Conservation (phyloP, 441 rosid genomes). For the Arabidopsis lyrata region DNA sequence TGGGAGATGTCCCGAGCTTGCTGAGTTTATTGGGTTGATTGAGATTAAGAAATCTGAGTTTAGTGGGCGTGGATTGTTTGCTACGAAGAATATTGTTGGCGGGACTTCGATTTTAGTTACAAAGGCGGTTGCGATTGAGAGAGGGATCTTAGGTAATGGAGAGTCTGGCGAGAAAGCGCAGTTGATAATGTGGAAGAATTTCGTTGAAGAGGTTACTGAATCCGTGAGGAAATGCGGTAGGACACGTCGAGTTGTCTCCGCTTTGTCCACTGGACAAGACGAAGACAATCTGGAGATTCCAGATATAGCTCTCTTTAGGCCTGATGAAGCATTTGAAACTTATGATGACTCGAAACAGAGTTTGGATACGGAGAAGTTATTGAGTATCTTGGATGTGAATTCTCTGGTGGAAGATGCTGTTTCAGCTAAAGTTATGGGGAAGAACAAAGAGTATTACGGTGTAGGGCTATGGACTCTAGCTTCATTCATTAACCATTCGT, state of each 20-base stretch:
- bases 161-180: conserved; percentile 66
- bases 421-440: conserved; percentile 82
- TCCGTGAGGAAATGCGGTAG: conserved; percentile 54
- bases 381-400: conserved; percentile 86
- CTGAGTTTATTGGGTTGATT: conserved; percentile 72
- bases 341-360: conserved; percentile 26
- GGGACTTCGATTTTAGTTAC: conserved; percentile 73
- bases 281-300: conserved; percentile 67
- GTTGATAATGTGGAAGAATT: conserved; percentile 89
- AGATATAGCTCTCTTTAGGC: conserved; percentile 61
- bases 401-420: conserved; percentile 80
- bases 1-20: conserved; percentile 72
- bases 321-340: conserved; percentile 50
- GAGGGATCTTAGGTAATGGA: conserved; percentile 69
- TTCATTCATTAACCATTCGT: conserved; percentile 89
- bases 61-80: conserved; percentile 89
- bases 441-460: conserved; percentile 78
- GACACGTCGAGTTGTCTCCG: conserved; percentile 50
- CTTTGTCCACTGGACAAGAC: conserved; percentile 67
- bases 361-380: conserved; percentile 54
- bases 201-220: conserved; percentile 61
- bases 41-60: conserved; percentile 66
- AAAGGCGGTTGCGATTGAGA: conserved; percentile 76
- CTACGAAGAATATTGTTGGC: conserved; percentile 65
- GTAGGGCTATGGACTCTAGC: conserved; percentile 82